Conservation (phyloP, 129 eudicot genomes). For the Saposhnikovia divaricata region DNA sequence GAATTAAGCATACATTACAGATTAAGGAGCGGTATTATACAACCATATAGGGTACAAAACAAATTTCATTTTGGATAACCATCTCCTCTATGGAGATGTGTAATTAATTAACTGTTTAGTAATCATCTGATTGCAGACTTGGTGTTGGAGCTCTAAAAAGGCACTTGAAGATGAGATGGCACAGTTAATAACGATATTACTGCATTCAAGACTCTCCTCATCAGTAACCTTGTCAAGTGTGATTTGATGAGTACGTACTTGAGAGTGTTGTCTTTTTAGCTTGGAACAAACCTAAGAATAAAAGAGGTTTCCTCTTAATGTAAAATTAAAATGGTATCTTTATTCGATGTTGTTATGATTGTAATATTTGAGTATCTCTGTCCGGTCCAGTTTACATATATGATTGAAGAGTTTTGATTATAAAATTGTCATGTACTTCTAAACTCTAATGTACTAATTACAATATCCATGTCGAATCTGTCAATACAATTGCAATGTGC, state of each 20-base stretch:
- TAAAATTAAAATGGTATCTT: background rate
- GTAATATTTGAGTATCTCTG: slow-evolving; percentile 4
- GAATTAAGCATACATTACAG: too few species aligned
- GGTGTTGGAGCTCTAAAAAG: slow-evolving; percentile 70
- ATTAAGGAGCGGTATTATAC: too few species aligned
- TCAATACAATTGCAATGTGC: too few species aligned
- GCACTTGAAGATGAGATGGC: slow-evolving; percentile 12
- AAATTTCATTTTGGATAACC: too few species aligned
- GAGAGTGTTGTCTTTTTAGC: background rate
- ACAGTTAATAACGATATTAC: slow-evolving; percentile 7
- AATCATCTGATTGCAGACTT: slow-evolving; percentile 44
- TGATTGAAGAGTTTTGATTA: too few species aligned
- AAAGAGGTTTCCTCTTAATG: slow-evolving; percentile 12
- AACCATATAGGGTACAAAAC: background rate
- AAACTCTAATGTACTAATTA: too few species aligned
- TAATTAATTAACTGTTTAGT: background rate
- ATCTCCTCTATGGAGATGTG: background rate
- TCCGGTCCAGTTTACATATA: too few species aligned
- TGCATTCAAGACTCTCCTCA: slow-evolving; percentile 19
- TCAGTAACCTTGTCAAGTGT: slow-evolving; percentile 15
- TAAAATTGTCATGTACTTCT: too few species aligned
- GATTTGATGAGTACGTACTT: background rate
- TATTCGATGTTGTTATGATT: slow-evolving; percentile 15
- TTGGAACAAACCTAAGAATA: slow-evolving; percentile 17
- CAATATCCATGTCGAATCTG: too few species aligned